Base-by-base conservation (phyloP, 1,284 basidiomycete species). In the Ustilago bromivora region DNA sequence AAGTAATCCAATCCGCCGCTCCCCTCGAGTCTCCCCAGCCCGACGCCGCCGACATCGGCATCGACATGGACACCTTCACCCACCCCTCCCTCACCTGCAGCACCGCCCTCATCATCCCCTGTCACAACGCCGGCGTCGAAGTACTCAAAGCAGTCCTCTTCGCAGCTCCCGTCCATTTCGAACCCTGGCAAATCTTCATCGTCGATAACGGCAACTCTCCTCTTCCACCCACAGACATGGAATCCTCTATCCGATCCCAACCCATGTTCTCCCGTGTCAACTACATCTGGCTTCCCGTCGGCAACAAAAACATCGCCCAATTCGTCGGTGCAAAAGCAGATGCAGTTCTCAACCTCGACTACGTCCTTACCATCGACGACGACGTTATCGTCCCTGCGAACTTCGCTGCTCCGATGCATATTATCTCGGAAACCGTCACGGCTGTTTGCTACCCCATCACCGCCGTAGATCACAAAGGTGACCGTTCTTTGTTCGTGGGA, bases 221-320 rank as follows among this genome's bases (percentile, higher is more conserved):
- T 2, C 35, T n/a, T 12, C 72, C 72, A 8, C 66, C 72, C 9
- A 54, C 28, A 1, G 54, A 66, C 28, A 55, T 70, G 61, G 71
- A 73, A 41, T 28, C 23, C 31, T 52, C 56, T 10, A 64, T 73
- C 23, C 64, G 71, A 9, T 46, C 59, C 8, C 71, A 73, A 17
- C 71, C 71, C 34, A 70, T 75, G 60, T 66, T 70, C 51, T 32
- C 61, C 0, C 63, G 67, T 10, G 54, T 75, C 72, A 75, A 75
- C 57, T 75, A 75, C 66, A 63, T 75, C 54, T 75, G 72, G 72
- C 54, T 66, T 17, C 67, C 63, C 34, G 43, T 70, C 13, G 72
- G 67, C 6, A 75, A 75, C 72, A 75, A 75, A 47, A 75, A 70
- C 63, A 70, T 75, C 35, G 66, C 72, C 13, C 66, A 75, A 53